These are phyloP conservation scores for Filobasidium floriforme DNA, from an alignment of 768 basidiomycete species.

Conservation along the genomic window DNA sequence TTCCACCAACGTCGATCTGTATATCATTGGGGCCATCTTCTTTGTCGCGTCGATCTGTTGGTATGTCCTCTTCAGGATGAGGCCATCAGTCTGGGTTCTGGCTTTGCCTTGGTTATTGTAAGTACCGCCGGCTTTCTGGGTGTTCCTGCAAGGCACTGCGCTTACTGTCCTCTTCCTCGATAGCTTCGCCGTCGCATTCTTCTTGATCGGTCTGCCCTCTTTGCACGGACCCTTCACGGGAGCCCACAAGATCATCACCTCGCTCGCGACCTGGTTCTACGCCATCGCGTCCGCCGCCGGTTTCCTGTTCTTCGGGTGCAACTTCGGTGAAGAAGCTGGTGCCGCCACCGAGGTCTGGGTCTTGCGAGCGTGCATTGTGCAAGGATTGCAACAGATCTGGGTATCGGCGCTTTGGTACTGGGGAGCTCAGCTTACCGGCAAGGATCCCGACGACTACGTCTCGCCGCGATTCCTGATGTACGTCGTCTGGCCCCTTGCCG, in stretches of 20 bases:
- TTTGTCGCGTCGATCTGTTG: constrained; percentile 75
- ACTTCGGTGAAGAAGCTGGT: constrained; percentile 97
- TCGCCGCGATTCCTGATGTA: constrained; percentile 80
- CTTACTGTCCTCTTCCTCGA: neutral
- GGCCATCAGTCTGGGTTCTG: constrained; percentile 78
- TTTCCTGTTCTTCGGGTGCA: constrained; percentile 88
- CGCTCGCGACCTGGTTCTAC: constrained; percentile 79
- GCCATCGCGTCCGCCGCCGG: constrained; percentile 86
- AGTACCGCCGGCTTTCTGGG: constrained; percentile 18
- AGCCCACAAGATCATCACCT: constrained; percentile 62
- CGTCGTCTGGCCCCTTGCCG: constrained; percentile 71
- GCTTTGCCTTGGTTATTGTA: constrained; percentile 76
- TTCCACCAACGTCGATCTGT: constrained; percentile 70
- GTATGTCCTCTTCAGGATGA: constrained; percentile 81
- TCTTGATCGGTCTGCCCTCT: constrained; percentile 82
- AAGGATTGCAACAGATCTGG: constrained; percentile 94
- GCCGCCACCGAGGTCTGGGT: constrained; percentile 94
- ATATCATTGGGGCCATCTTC: constrained; percentile 84
- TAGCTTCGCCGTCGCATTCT: constrained; percentile 75
- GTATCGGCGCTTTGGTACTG: constrained; percentile 93
- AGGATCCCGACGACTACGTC: constrained; percentile 49
- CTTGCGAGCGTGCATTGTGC: constrained; percentile 80
- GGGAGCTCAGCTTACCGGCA: constrained; percentile 68
- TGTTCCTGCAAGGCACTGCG: neutral
- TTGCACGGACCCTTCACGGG: constrained; percentile 55